Evolutionary conservation across 2,329 filamentous ascomycete genomes (phyloP).

Genomic region (Beauveria scarabaeidicola): DNA sequence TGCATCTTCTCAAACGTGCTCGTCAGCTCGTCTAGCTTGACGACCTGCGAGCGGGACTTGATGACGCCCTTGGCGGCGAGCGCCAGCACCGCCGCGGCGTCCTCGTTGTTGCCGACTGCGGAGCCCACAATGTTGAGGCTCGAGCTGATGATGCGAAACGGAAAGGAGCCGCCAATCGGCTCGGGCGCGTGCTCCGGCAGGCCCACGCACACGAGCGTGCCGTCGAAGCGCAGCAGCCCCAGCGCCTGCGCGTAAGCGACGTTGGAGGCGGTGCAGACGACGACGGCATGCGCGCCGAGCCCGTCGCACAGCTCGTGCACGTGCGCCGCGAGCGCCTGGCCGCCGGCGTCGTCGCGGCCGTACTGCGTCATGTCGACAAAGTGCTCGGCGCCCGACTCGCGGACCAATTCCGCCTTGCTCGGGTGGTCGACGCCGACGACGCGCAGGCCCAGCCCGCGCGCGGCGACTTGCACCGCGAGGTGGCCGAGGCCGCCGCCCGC

Average conservation of each 20-base stretch:
- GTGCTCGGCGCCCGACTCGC: constrained; percentile 18
- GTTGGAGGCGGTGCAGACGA: constrained; percentile 19
- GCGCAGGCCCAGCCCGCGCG: constrained; percentile 18
- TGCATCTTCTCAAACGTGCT: constrained; percentile 8
- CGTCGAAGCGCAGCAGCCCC: constrained; percentile 19
- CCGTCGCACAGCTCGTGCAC: constrained; percentile 15
- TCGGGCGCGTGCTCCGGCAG: constrained; percentile 17
- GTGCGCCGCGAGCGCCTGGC: constrained; percentile 29
- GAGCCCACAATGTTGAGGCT: constrained; percentile 40
- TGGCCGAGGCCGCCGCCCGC: constrained; percentile 64
- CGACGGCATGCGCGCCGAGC: constrained; percentile 14
- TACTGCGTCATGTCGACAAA: constrained; percentile 38
- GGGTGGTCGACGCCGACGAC: constrained; percentile 22
- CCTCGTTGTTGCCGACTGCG: constrained; percentile 40
- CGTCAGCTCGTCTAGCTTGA: constrained; percentile 11
- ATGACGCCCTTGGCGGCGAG: constrained; percentile 7
- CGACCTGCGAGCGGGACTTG: constrained; percentile 1
- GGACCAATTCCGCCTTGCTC: constrained; percentile 18
- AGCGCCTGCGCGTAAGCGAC: constrained; percentile 18
- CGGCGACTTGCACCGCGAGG: constrained; percentile 68
- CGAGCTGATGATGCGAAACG: constrained; percentile 30
- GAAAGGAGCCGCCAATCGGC: constrained; percentile 36
- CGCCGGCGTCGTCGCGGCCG: constrained; percentile 20
- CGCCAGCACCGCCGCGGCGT: constrained; percentile 25
- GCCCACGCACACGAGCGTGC: constrained; percentile 22